Conservation (phyloP, 345 rosid species). For the Citropsis articulata region DNA sequence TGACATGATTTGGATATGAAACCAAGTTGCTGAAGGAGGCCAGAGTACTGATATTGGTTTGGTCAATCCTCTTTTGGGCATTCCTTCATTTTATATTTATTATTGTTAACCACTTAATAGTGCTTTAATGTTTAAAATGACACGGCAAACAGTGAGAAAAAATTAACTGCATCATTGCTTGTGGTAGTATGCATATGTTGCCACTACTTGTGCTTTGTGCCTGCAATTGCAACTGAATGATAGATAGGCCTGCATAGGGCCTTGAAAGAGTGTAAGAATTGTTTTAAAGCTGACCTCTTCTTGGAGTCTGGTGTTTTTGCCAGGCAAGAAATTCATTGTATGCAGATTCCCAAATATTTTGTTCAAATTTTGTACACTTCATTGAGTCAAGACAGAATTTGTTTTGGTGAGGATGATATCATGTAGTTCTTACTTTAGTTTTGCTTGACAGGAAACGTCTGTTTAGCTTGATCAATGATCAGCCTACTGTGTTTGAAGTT, state of each 20-base stretch:
- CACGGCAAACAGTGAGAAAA: neutral
- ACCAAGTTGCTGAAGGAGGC: neutral
- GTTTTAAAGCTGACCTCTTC: neutral
- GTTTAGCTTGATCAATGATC: conserved; percentile 85
- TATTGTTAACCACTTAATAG: neutral
- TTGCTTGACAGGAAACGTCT: conserved; percentile 70
- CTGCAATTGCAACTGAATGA: neutral
- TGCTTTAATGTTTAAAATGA: neutral
- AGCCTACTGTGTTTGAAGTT: conserved; percentile 92
- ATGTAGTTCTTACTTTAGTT: conserved; percentile 9
- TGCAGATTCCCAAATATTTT: neutral
- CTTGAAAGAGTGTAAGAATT: neutral
- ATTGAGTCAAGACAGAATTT: neutral
- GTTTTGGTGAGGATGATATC: neutral
- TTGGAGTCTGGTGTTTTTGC: neutral
- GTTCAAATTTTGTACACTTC: neutral
- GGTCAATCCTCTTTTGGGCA: neutral
- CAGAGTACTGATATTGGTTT: neutral
- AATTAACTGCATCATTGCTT: neutral
- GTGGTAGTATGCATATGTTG: neutral
- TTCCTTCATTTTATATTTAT: neutral
- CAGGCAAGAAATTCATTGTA: neutral
- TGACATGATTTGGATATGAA: neutral
- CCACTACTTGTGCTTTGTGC: neutral
- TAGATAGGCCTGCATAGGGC: neutral